Base-by-base conservation (phyloP, 768 basidiomycete genomes). In the Kwoniella sp. region DNA sequence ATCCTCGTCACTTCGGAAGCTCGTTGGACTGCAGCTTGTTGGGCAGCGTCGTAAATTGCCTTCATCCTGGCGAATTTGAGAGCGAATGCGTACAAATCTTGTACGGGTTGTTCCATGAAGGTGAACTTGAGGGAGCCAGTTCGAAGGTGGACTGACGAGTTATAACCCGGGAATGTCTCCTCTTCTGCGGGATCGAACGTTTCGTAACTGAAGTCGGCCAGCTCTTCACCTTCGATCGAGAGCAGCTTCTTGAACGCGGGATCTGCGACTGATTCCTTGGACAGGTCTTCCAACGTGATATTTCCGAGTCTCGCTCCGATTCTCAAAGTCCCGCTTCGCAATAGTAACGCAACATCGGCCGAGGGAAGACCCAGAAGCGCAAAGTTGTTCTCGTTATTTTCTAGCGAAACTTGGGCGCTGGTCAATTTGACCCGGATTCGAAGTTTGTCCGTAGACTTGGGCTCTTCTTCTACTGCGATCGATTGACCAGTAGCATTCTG, bases 121-220 rank as follows among this genome's bases (percentile, higher is more conserved):
- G 91, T 89, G 69, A 96, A 83, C 72, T 89, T 91, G 78, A 98
- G 83, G 0, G 96, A 95, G 1, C 90, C 95, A n/a, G 92, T 88
- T 34, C 88, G 85, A 47, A 99, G 85, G 63, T 85, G 85, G 56
- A 98, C 83, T 1, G 88, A 86, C 4, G 94, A 93, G 76, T 92
- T 92, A 80, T 93, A 85, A 30, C 92, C 92, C 15, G 85, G 83
- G 79, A 90, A 89, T 2, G 84, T 82, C 48, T 88, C 86, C 59
- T 86, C 72, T 63, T 86, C 89, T 17, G 63, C 67, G 1, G 91
- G 86, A 78, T 94, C 90, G 81, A 86, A 93, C 0, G 92, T 98
- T 79, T 94, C 89, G 81, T 98, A 99, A 60, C 85, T 86, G 83
- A 99, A 92, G 79, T 95, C 90, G 20, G 93, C 94, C 45, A 99